Conservation (phyloP, 179 eudicot species). For the Sideroxylon spinosum region DNA sequence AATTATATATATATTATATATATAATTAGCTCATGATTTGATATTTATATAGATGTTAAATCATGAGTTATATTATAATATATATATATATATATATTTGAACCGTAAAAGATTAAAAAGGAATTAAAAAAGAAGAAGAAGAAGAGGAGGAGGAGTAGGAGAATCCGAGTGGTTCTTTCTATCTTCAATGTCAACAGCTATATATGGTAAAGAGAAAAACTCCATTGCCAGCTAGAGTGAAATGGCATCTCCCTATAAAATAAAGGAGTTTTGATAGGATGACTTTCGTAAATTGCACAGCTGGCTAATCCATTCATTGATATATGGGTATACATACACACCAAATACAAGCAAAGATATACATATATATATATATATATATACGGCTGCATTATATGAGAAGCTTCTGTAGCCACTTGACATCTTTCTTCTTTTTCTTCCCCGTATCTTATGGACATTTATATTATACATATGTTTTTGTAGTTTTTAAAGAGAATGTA, state of each 20-base stretch:
- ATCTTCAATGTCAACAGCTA: background rate
- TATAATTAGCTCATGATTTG: too few species aligned
- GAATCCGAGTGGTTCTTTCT: constrained; percentile 5
- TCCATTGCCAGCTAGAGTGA: constrained; percentile 11
- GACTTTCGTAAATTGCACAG: background rate
- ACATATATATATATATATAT: background rate
- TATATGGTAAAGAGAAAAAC: too few species aligned
- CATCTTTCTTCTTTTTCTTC: too few species aligned
- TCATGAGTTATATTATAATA: too few species aligned
- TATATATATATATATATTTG: background rate
- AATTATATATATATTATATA: too few species aligned
- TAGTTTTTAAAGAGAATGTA: too few species aligned
- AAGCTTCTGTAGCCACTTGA: too few species aligned
- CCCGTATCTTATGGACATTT: too few species aligned
- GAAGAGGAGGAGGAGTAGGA: background rate
- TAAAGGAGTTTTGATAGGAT: background rate
- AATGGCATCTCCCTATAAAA: constrained; percentile 1
- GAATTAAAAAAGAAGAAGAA: too few species aligned
- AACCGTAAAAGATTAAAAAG: background rate
- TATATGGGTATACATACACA: background rate
- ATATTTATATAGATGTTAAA: too few species aligned
- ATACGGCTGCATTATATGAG: too few species aligned
- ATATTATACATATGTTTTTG: too few species aligned
- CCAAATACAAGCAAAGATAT: background rate
- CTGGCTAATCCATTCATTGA: background rate